Conservation (phyloP, 257 asterid species). For the Capsicum pubescens region DNA sequence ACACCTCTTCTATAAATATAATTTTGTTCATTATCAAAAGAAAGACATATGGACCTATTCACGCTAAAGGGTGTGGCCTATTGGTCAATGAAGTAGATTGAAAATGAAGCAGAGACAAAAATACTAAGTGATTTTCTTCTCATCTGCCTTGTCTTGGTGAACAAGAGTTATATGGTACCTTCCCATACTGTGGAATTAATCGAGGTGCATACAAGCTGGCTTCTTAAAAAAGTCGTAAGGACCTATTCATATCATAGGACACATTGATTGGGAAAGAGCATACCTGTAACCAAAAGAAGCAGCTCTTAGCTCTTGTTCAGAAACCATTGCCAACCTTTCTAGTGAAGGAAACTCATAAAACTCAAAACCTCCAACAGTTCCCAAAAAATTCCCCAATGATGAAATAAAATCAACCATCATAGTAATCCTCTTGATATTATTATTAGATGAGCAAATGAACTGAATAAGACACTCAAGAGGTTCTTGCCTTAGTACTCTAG, state of each 20-base stretch:
- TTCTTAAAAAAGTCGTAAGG: not conserved
- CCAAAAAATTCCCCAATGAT: constrained; percentile 67
- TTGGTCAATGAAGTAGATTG: not conserved
- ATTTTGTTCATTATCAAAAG: not conserved
- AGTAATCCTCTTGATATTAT: constrained; percentile 82
- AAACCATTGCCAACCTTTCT: constrained; percentile 63
- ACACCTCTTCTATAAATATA: not conserved
- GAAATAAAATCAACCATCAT: constrained; percentile 91
- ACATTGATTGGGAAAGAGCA: constrained; percentile 8
- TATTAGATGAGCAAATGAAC: constrained; percentile 93
- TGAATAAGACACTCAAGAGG: constrained; percentile 93
- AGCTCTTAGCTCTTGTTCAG: constrained; percentile 79
- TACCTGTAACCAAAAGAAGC: constrained; percentile 98
- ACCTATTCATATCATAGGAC: not conserved
- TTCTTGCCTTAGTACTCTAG: constrained; percentile 91
- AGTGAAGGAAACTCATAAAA: constrained; percentile 79
- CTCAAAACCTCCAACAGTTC: constrained; percentile 70
- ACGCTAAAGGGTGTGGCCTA: not conserved
- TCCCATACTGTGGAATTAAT: no score
- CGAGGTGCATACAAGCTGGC: no score
- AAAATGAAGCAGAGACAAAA: not conserved
- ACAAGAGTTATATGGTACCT: not conserved
- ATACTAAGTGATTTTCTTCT: not conserved
- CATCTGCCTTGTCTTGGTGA: not conserved
- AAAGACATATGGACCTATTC: not conserved